Evolutionary conservation across 2,329 filamentous ascomycete genomes (phyloP), one percentile per base, ranked within the genome.

Genomic region (Chaetomiaceae sp.): DNA sequence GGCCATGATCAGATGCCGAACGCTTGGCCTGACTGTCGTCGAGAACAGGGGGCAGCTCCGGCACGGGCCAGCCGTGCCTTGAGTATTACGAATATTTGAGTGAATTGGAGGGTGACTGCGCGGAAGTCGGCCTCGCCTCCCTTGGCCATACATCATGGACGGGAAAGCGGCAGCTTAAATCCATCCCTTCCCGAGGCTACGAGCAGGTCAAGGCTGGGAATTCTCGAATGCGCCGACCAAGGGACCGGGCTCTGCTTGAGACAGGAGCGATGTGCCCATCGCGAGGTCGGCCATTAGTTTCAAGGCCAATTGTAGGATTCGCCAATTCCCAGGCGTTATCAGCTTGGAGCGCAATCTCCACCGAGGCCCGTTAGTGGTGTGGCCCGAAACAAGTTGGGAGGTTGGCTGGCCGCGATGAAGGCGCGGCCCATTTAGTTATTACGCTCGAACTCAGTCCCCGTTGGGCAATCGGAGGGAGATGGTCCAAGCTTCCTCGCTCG

Each of bases 361-460:
- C 36, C 13, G 3, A 10, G 30, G 18, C 11, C 27, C 40, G 45
- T 48, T 48, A 48, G 34, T 32, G 46, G 46, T 27, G 36, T 25
- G 27, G 46, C 11, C 25, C 46, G 37, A 48, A 48, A 48, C 46
- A 16, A 11, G n/a, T n/a, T n/a, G n/a, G n/a, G n/a, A n/a, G 16
- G 10, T 23, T 23, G 10, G 16, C 2, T 21, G 13, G 25, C 38
- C 33, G 23, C 36, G 36, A 41, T 45, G 46, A 21, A 40, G 25
- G 21, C 16, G 36, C 45, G 45, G 34, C 45, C 8, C 34, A 18
- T 20, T 37, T 16, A 9, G 14, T 20, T 33, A 6, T 7, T n/a
- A 33, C 21, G 25, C 25, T 9, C 25, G 5, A 5, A 27, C 25
- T 9, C 25, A 27, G 5, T 27, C 25, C 25, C 25, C 25, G 9